A percentile compares a stretch with the other conserved stretches of the same genome.
phyloP scores from a whole-genome alignment of 805 yeast genomes.

The Jamesozyma rosinii region DNA sequence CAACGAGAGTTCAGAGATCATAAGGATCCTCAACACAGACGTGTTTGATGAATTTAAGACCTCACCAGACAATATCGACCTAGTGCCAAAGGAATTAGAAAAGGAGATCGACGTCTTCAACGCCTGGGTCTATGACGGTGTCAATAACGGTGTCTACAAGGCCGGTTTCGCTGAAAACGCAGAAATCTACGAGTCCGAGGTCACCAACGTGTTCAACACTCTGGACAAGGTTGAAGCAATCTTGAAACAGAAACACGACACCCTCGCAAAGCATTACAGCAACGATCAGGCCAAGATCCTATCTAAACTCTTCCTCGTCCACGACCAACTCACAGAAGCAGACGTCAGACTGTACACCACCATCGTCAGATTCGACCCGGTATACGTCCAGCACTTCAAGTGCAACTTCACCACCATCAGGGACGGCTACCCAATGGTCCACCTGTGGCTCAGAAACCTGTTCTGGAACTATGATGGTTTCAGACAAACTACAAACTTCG shows the following conservation, averaged over 20 bases:
- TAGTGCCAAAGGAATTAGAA: slow-evolving; percentile 51
- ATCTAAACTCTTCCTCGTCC: slow-evolving; percentile 41
- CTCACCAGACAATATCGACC: slow-evolving; percentile 33
- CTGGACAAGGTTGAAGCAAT: slow-evolving; percentile 64
- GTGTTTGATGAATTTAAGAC: slow-evolving; percentile 43
- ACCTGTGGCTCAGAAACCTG: slow-evolving; percentile 71
- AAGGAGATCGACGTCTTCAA: slow-evolving; percentile 66
- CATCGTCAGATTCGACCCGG: slow-evolving; percentile 83
- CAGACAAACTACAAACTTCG: slow-evolving; percentile 71
- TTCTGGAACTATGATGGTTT: slow-evolving; percentile 75
- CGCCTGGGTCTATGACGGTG: slow-evolving; percentile 70
- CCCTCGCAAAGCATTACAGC: slow-evolving; percentile 34
- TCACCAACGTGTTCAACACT: slow-evolving; percentile 51
- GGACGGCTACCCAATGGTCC: slow-evolving; percentile 63
- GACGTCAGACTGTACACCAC: slow-evolving; percentile 84
- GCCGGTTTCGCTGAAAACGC: slow-evolving; percentile 81
- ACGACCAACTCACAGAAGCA: slow-evolving; percentile 72
- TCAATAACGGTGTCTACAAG: slow-evolving; percentile 93
- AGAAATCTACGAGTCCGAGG: slow-evolving; percentile 70
- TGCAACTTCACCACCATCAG: slow-evolving; percentile 80
- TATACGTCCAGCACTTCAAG: slow-evolving; percentile 91
- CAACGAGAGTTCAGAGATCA: slow-evolving; percentile 84
- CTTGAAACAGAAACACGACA: slow-evolving; percentile 38
- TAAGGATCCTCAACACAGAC: slow-evolving; percentile 71
- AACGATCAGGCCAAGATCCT: slow-evolving; percentile 13